Percentiles rank a stretch among this genome's conserved stretches.
phyloP scores from a whole-genome alignment of 768 basidiomycete species.

The Dendrothele bispora region DNA sequence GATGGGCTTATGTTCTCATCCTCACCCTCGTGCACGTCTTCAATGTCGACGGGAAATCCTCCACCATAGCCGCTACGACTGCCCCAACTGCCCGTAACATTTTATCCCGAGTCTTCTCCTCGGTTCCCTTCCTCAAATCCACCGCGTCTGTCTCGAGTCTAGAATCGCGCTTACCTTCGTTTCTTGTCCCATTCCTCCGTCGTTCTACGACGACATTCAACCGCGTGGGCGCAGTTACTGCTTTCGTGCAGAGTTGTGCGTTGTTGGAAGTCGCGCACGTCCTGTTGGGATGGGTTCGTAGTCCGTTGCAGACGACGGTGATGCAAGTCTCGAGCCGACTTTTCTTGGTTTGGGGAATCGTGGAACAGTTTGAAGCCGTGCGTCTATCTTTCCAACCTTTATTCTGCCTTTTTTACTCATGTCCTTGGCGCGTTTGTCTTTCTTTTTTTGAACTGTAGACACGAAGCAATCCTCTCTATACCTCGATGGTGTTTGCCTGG shows the following conservation, averaged over 20 bases:
- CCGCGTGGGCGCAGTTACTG: conserved; percentile 59
- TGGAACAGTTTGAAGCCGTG: conserved; percentile 62
- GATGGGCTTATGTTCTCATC: conserved; percentile 75
- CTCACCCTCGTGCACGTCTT: conserved; percentile 51
- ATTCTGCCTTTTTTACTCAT: neutral
- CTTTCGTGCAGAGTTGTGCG: conserved; percentile 82
- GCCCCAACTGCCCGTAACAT: conserved; percentile 35
- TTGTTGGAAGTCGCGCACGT: conserved; percentile 83
- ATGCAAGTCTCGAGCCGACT: conserved; percentile 83
- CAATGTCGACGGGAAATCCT: conserved; percentile 40
- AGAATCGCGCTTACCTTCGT: conserved; percentile 37
- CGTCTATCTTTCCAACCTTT: conserved; percentile 20
- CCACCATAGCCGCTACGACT: conserved; percentile 18
- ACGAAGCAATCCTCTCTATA: conserved; percentile 75
- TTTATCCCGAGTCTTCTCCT: conserved; percentile 33
- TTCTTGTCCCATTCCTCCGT: conserved; percentile 42
- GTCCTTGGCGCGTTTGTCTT: neutral
- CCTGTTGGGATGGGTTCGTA: conserved; percentile 75
- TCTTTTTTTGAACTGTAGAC: conserved; percentile 39
- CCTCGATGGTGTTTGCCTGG: conserved; percentile 94
- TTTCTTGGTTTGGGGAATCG: conserved; percentile 84
- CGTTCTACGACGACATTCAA: conserved; percentile 59
- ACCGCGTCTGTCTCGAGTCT: conserved; percentile 21
- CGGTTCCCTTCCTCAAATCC: conserved; percentile 34
- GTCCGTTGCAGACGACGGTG: conserved; percentile 69